Evolutionary conservation across 495 filamentous ascomycete genomes (phyloP).

Genomic region (Penicillium psychrofluorescens): DNA sequence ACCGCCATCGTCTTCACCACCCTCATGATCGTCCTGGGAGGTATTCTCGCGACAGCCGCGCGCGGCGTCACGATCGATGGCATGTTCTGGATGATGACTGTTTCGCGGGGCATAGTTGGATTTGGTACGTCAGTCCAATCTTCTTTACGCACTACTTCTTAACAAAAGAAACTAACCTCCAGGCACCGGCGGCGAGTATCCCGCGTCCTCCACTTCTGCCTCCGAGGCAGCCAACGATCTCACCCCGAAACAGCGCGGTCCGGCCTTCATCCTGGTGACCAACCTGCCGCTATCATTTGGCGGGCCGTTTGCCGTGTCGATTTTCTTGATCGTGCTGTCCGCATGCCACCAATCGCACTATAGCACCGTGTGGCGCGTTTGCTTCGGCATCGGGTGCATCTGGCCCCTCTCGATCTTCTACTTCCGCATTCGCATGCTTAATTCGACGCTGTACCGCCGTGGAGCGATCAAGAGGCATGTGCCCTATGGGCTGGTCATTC

Average conservation of each 20-base stretch:
- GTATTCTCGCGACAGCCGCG: conserved; percentile 42
- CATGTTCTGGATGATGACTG: conserved; percentile 50
- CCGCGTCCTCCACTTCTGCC: conserved; percentile 37
- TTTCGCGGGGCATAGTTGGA: conserved; percentile 40
- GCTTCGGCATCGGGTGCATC: conserved; percentile 44
- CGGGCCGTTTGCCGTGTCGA: conserved; percentile 38
- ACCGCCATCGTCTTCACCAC: conserved; percentile 45
- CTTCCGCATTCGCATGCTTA: conserved; percentile 46
- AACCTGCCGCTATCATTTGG: conserved; percentile 45
- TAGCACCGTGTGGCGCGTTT: conserved; percentile 44
- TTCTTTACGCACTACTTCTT: not conserved
- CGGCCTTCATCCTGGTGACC: conserved; percentile 47
- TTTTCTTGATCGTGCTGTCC: conserved; percentile 42
- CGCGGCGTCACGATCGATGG: conserved; percentile 38
- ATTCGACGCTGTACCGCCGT: conserved; percentile 42
- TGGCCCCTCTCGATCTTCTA: conserved; percentile 45
- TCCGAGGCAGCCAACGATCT: conserved; percentile 46
- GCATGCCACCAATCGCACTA: conserved; percentile 31
- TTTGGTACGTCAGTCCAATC: conserved; percentile 22
- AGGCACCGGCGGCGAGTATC: conserved; percentile 39
- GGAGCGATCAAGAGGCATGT: conserved; percentile 40
- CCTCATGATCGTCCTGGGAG: conserved; percentile 43
- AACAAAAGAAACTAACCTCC: not conserved
- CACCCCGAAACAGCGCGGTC: conserved; percentile 33
- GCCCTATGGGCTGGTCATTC: conserved; percentile 35